Base-by-base conservation (phyloP, 306 rosid genomes). In the Vicia villosa region DNA sequence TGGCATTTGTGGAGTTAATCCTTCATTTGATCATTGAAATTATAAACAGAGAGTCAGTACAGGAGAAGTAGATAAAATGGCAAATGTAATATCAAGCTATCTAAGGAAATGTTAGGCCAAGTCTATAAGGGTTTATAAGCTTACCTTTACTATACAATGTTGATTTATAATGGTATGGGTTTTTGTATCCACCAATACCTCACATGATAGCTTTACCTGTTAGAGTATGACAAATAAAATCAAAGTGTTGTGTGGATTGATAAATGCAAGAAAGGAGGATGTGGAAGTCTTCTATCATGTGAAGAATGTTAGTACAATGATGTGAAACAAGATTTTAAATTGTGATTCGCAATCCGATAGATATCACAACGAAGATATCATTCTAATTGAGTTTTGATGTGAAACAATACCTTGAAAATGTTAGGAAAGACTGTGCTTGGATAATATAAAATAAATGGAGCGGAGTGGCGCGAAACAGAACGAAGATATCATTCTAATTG, bases 131-230 rank as follows among this genome's bases (percentile, higher is more conserved):
- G 5, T 4, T 41, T 50, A 19, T 12, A 61, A 61, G 57, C 51
- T 76, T 81, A 81, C 79, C 85, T 77, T 64, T n/a, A 24, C 21
- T 15, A 15, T 36, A 52, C 95, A 90, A 61, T 68, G 83, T 51
- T 86, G 86, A 32, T 68, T 76, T 16, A 63, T 5, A 55, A 90
- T 88, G 24, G 95, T 73, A 64, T 84, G 88, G 46, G 63, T 79
- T 40, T 66, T 36, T 15, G 86, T 81, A 61, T 81, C 79, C 28
- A 90, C 79, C 60, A 82, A 49, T 60, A 88, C 40, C 40, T 88
- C 87, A 41, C 96, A 88, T 4, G 86, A 78, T 8, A 84, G 68
- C 64, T 70, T 79, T 76, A 83, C 83, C 95, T 90, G 82, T 36
- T 40, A 49, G 26, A 36, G 75, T 41, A 54, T 30, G 13, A 46